A percentile compares a stretch with the other conserved stretches of the same genome.
Conservation (phyloP, 345 rosid genomes). For the Moricandia moricandioides region DNA sequence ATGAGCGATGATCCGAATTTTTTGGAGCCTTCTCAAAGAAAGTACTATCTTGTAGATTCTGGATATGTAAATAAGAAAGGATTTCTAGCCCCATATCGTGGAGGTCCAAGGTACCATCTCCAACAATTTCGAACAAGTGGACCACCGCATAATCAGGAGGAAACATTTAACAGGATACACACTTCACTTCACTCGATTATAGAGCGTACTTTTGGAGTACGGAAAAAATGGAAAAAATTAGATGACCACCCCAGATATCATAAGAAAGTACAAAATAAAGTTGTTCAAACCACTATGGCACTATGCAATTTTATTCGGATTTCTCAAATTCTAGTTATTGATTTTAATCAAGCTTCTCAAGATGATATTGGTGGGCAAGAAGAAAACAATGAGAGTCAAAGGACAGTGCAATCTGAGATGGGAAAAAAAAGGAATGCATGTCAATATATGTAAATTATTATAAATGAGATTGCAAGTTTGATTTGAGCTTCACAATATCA, state of each 20-base stretch:
- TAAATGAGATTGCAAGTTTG: too few species aligned
- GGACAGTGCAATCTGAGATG: too few species aligned
- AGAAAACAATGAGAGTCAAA: too few species aligned
- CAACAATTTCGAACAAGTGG: not conserved
- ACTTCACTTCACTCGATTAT: not conserved
- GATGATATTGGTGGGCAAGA: too few species aligned
- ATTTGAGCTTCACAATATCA: too few species aligned
- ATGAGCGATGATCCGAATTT: not conserved
- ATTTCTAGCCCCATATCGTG: not conserved
- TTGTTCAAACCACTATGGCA: too few species aligned
- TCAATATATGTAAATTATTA: too few species aligned
- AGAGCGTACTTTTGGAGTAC: not conserved
- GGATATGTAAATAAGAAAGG: not conserved
- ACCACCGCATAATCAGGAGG: not conserved
- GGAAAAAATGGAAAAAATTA: not conserved
- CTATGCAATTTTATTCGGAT: too few species aligned
- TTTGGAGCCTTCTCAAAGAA: not conserved
- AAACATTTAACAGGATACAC: not conserved
- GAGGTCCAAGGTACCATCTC: not conserved
- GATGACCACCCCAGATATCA: not conserved
- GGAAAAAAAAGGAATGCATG: too few species aligned
- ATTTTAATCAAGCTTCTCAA: too few species aligned
- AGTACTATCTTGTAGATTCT: not conserved
- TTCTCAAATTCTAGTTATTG: too few species aligned
- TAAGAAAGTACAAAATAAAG: too few species aligned